Percentiles rank a stretch among this genome's conserved stretches.
Conservation (phyloP, 345 rosid genomes). For the Lepidium didymum region DNA sequence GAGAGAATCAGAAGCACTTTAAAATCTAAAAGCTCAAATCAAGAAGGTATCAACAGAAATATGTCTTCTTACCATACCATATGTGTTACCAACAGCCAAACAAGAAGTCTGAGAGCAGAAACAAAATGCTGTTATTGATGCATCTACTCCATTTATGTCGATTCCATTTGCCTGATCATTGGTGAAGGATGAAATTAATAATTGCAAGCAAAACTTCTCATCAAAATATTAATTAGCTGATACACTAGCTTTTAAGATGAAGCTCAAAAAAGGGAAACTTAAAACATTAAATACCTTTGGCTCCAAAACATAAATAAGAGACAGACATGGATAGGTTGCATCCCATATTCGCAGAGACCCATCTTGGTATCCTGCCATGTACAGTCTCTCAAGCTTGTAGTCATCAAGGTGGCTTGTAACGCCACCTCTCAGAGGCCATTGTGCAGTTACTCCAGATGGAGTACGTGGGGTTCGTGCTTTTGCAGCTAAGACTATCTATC, state of each 20-base stretch:
- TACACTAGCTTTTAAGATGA: not conserved
- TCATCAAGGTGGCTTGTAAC: slow-evolving; percentile 51
- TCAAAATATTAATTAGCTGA: slow-evolving; percentile 8
- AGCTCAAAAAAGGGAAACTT: slow-evolving; percentile 14
- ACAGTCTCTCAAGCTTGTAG: slow-evolving; percentile 55
- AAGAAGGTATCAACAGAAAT: slow-evolving; percentile 18
- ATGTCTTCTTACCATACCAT: slow-evolving; percentile 66
- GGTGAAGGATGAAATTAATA: not conserved
- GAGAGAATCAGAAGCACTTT: slow-evolving; percentile 17
- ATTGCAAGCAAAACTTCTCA: not conserved
- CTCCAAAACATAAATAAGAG: slow-evolving; percentile 44
- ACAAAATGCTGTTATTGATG: slow-evolving; percentile 56
- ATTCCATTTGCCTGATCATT: slow-evolving; percentile 45
- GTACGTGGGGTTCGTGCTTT: slow-evolving; percentile 39
- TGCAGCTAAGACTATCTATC: slow-evolving; percentile 53
- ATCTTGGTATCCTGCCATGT: slow-evolving; percentile 76
- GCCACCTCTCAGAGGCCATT: slow-evolving; percentile 87
- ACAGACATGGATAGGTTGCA: slow-evolving; percentile 60
- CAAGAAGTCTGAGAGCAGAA: slow-evolving; percentile 49
- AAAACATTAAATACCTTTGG: slow-evolving; percentile 42
- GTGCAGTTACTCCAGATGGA: slow-evolving; percentile 27
- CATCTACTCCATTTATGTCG: slow-evolving; percentile 30
- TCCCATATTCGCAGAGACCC: slow-evolving; percentile 83
- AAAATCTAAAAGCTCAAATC: not conserved
- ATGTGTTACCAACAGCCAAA: slow-evolving; percentile 62